Evolutionary conservation across 768 basidiomycete species (phyloP).

Genomic region (Mycena vulgaris): DNA sequence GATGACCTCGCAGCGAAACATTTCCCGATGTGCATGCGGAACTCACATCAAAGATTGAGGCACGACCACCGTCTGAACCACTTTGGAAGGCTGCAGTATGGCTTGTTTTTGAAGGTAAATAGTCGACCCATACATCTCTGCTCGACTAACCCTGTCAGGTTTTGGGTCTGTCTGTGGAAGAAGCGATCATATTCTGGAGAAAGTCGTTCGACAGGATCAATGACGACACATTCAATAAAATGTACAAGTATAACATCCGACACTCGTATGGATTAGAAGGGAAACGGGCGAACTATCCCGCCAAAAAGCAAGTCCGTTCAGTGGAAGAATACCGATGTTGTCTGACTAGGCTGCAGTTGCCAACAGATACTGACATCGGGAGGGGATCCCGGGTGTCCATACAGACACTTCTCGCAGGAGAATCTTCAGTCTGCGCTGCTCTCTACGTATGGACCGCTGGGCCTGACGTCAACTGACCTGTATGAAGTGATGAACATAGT

Average conservation of each 20-base stretch:
- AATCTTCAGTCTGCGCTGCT: conserved; percentile 86
- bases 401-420: conserved; percentile 88
- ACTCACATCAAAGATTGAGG: conserved; percentile 84
- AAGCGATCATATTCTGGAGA: conserved; percentile 94
- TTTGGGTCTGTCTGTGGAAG: conserved; percentile 93
- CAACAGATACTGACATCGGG: conserved; percentile 84
- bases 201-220: conserved; percentile 85
- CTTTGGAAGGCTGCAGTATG: conserved; percentile 91
- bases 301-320: conserved; percentile 76
- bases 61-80: conserved; percentile 92
- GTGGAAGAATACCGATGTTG: not conserved
- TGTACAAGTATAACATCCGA: conserved; percentile 97
- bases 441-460: conserved; percentile 74
- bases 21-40: conserved; percentile 97
- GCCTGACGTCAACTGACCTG: conserved; percentile 78
- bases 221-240: conserved; percentile 98
- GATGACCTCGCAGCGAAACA: conserved; percentile 89
- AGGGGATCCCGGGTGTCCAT: conserved; percentile 93
- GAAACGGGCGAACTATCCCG: conserved; percentile 93
- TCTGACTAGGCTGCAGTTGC: conserved; percentile 70
- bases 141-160: conserved; percentile 64
- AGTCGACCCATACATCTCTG: not conserved
- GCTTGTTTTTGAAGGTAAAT: conserved; percentile 92
- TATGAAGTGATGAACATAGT: conserved; percentile 88
- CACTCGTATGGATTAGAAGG: conserved; percentile 97